A percentile compares a stretch with the other conserved stretches of the same genome.
Evolutionary conservation across 1,139 yeast species (phyloP).

Genomic region (Scheffersomyces quercinus): DNA sequence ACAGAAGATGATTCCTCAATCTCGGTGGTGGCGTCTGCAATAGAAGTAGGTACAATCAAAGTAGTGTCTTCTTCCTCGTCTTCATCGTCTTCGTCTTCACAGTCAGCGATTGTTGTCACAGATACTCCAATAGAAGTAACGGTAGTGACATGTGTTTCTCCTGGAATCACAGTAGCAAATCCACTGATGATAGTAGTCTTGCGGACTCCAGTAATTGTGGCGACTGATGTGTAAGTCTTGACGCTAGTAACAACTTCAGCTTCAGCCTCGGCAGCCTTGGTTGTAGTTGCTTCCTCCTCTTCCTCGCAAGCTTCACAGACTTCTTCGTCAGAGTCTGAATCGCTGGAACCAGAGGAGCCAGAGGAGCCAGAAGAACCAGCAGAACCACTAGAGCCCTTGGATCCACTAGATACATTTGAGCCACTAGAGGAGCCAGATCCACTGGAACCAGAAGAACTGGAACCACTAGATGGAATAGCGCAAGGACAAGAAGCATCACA

Average conservation of each 20-base stretch:
- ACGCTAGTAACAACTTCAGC: background rate
- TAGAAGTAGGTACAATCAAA: too few relatives aligned
- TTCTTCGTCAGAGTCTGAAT: constrained; percentile 28
- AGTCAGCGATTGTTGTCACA: background rate
- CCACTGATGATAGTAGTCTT: background rate
- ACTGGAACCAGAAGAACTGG: too few relatives aligned
- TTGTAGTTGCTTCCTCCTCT: constrained; percentile 36
- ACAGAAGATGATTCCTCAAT: too few relatives aligned
- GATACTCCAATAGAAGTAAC: background rate
- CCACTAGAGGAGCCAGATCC: too few relatives aligned
- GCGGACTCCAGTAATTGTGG: background rate
- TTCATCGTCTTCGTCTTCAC: constrained; percentile 6
- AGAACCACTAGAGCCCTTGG: too few relatives aligned
- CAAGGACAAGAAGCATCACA: constrained; percentile 46
- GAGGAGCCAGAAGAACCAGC: too few relatives aligned
- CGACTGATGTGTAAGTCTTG: background rate
- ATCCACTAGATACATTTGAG: too few relatives aligned
- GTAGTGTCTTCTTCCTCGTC: constrained; percentile 3
- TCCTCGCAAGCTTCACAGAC: constrained; percentile 51
- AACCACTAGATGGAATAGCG: constrained; percentile 19
- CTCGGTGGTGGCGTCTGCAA: too few relatives aligned
- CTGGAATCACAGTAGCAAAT: background rate
- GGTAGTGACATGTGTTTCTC: background rate
- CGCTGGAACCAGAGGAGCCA: constrained; percentile 11
- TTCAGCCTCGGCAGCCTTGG: background rate